Evolutionary conservation across 495 filamentous ascomycete species (phyloP), one percentile per base, ranked within the genome.

Genomic region (Penicillium mononematosum): DNA sequence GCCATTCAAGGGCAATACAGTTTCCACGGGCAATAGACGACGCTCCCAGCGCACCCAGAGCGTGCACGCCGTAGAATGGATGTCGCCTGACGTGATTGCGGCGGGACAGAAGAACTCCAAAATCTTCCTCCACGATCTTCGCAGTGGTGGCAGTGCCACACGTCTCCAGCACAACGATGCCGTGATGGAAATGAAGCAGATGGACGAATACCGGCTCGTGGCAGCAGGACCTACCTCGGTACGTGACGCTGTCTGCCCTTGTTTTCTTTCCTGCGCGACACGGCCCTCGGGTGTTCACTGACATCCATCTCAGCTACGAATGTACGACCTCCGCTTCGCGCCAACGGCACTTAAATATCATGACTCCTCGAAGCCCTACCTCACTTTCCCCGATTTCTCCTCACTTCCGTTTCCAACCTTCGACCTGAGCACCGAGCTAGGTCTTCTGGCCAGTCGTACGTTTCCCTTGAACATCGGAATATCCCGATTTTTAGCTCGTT

Each of bases 321-420:
- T 77, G 69, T 77, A 76, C 55, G 76, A 79, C 50, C 61, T 79
- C n/a, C 75, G 76, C 22, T 77, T 65, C 52, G 63, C 38, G 43
- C 68, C 10, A 70, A 74, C 41, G 60, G 49, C 14, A 67, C 65
- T 31, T 68, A 68, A 12, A 65, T 68, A n/a, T 65, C 68, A 16
- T 0, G 65, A 72, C 31, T 72, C 71, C 3, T 75, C 68, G 1
- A 66, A 55, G 36, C 71, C 76, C 4, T 79, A 75, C 48, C 58
- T 77, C 25, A 58, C 50, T 10, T 77, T 79, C 58, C 58, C 58
- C 1, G 68, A 71, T 17, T 73, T 69, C 46, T 50, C 54, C 0
- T 66, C 67, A 1, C 58, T 69, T 3, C 49, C 61, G 7, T 62
- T 63, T 9, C 70, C 67, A 2, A 65, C 69, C 11, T 71, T 77